A percentile compares a stretch with the other conserved stretches of the same genome.
These are phyloP conservation scores for Globisporangium perplexum DNA, from an alignment of 352 stramenopile genomes.

Conservation along the genomic window DNA sequence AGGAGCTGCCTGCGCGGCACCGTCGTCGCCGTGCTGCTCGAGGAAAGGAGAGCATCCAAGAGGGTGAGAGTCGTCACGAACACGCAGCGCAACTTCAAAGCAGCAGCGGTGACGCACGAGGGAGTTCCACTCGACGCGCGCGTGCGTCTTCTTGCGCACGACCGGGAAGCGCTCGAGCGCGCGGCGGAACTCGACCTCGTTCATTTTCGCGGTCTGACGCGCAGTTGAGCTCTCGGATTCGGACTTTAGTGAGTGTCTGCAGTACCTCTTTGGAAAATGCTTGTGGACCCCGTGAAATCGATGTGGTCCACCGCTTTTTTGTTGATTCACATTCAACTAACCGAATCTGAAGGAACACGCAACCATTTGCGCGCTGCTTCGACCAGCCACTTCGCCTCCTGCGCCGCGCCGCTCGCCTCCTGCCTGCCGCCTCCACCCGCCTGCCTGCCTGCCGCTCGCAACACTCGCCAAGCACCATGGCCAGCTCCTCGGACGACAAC, in stretches of 20 bases:
- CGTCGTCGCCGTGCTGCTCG: conserved; percentile 17
- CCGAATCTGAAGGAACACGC: neutral
- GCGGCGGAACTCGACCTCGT: conserved; percentile 63
- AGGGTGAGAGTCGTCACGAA: neutral
- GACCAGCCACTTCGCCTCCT: neutral
- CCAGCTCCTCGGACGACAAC: conserved; percentile 42
- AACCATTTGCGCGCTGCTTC: neutral
- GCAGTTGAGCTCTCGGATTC: too few relatives aligned
- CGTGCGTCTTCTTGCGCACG: conserved; percentile 74
- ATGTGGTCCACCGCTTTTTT: neutral
- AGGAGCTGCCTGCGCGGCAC: neutral
- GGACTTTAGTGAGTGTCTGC: too few relatives aligned
- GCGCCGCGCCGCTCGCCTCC: neutral
- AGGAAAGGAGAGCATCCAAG: neutral
- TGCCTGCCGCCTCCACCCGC: too few relatives aligned
- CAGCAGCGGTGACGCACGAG: conserved; percentile 27
- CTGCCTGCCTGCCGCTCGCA: neutral
- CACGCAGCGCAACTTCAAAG: neutral
- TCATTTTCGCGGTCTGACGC: conserved; percentile 30
- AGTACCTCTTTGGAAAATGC: too few relatives aligned
- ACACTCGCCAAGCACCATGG: too few relatives aligned
- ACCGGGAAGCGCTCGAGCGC: conserved; percentile 70
- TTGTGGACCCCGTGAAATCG: too few relatives aligned
- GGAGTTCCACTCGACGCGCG: conserved; percentile 75
- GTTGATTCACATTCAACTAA: too few relatives aligned